A percentile compares a stretch with the other conserved stretches of the same genome.
These are phyloP conservation scores for Nakazawaea ernobii DNA, from an alignment of 805 yeast species.

Conservation along the genomic window DNA sequence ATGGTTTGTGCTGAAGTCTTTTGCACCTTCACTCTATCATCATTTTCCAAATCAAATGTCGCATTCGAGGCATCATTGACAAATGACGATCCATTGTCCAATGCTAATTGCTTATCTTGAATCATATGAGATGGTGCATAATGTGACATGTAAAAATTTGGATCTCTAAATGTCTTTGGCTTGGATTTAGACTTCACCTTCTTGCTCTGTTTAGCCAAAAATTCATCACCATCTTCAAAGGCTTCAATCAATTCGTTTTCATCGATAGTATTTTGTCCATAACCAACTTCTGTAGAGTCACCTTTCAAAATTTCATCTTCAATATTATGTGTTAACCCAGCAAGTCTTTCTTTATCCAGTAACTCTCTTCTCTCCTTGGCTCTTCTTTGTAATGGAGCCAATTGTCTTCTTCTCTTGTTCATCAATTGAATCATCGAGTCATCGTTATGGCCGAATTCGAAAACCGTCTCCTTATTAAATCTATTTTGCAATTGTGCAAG, in stretches of 20 bases:
- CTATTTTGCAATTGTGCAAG: slow-evolving; percentile 69
- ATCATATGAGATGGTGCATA: slow-evolving; percentile 77
- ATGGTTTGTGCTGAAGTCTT: slow-evolving; percentile 60
- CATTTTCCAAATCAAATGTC: slow-evolving; percentile 74
- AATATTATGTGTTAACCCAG: slow-evolving; percentile 66
- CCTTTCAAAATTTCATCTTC: slow-evolving; percentile 68
- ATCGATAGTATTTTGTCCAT: slow-evolving; percentile 23
- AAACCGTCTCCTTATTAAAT: slow-evolving; percentile 80
- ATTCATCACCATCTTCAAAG: slow-evolving; percentile 48
- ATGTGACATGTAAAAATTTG: slow-evolving; percentile 76
- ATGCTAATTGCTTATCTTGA: slow-evolving; percentile 71
- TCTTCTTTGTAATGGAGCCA: slow-evolving; percentile 81
- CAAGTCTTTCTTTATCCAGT: slow-evolving; percentile 64
- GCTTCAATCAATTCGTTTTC: slow-evolving; percentile 42
- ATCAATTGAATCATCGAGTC: slow-evolving; percentile 74
- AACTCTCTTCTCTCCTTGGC: slow-evolving; percentile 66
- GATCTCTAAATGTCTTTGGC: slow-evolving; percentile 62
- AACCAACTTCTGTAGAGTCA: slow-evolving; percentile 35
- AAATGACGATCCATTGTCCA: slow-evolving; percentile 48
- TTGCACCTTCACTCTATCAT: slow-evolving; percentile 60
- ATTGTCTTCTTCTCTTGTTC: slow-evolving; percentile 79
- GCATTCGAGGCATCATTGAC: slow-evolving; percentile 82
- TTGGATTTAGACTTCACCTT: slow-evolving; percentile 25
- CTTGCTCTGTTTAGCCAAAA: slow-evolving; percentile 22
- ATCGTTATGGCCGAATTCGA: slow-evolving; percentile 74